phyloP scores from a whole-genome alignment of 768 basidiomycete species.

The Podaxis pistillaris region DNA sequence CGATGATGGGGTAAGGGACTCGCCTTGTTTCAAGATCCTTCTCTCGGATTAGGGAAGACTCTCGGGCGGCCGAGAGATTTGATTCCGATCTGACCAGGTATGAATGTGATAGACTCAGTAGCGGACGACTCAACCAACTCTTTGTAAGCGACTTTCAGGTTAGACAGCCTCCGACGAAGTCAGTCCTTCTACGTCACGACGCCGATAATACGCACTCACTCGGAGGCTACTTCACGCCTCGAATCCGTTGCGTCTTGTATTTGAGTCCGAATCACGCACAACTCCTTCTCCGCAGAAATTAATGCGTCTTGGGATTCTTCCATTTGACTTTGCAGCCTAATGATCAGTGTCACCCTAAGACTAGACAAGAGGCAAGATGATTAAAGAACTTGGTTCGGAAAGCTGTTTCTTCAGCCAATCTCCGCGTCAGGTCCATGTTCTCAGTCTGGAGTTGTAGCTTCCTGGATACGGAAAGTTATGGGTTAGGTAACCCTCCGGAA shows the following conservation, averaged over 20 bases:
- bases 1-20: neutral
- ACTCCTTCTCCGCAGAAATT: slow-evolving; percentile 9
- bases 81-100: neutral
- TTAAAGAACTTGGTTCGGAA: slow-evolving; percentile 3
- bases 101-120: neutral
- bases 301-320: slow-evolving; percentile 5
- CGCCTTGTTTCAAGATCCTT: slow-evolving; percentile 4
- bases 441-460: slow-evolving; percentile 2
- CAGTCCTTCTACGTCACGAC: neutral
- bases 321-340: neutral
- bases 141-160: neutral
- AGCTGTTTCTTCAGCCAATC: neutral
- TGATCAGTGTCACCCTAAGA: neutral
- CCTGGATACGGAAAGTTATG: neutral
- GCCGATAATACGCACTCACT: neutral
- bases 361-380: neutral
- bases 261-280: slow-evolving; percentile 2
- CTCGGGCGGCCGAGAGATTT: neutral
- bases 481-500: neutral
- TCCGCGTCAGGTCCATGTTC: neutral
- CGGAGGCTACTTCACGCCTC: slow-evolving; percentile 1
- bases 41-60: neutral
- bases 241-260: slow-evolving; percentile 4
- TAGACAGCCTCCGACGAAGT: neutral
- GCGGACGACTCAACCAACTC: neutral